Conservation (phyloP, 306 rosid species). For the Citrullus mucosospermus region DNA sequence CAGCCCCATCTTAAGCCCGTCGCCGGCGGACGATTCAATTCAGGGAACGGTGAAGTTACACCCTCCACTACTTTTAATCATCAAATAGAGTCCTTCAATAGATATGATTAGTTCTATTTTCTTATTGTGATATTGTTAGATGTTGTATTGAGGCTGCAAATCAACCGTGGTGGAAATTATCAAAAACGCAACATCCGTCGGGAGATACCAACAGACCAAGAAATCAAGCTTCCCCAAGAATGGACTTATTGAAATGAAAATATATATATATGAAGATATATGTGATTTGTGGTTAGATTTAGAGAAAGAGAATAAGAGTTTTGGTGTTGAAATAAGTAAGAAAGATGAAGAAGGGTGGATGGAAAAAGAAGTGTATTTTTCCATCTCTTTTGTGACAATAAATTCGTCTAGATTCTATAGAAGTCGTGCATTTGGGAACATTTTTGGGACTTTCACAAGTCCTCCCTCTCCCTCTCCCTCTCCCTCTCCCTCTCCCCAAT, state of each 20-base stretch:
- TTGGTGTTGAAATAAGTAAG: neutral
- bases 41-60: slow-evolving; percentile 17
- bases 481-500: neutral
- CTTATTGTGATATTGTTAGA: neutral
- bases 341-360: neutral
- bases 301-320: neutral
- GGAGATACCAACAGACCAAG: neutral
- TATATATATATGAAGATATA: no score
- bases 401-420: no score
- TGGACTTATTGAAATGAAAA: slow-evolving; percentile 2
- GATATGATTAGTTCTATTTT: neutral
- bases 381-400: neutral
- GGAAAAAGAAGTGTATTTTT: neutral
- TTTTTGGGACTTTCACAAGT: neutral
- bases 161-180: neutral
- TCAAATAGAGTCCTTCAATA: neutral
- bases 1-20: slow-evolving; percentile 25
- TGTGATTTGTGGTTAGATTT: neutral
- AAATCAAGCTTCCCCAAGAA: neutral
- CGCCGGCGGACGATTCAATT: neutral
- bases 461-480: neutral
- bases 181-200: neutral
- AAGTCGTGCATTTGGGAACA: neutral
- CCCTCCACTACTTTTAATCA: neutral
- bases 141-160: neutral